Evolutionary conservation across 2,329 filamentous ascomycete species (phyloP).

Genomic region (Trichoderma sp.): DNA sequence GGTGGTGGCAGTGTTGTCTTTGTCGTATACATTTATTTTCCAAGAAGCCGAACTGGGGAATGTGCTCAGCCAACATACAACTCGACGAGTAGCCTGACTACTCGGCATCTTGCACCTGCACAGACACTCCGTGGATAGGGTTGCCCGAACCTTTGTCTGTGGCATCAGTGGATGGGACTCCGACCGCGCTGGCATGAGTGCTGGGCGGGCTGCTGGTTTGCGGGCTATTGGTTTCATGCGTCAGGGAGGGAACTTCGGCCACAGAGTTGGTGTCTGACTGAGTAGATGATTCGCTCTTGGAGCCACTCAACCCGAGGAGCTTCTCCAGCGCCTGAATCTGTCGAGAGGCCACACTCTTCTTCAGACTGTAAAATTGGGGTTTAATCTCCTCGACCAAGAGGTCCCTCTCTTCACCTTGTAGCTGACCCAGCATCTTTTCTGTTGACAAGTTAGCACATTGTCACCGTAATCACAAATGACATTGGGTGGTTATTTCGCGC

Average conservation of each 20-base stretch:
- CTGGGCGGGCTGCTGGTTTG: slow-evolving; percentile 65
- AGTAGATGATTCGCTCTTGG: slow-evolving; percentile 33
- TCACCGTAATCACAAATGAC: background rate
- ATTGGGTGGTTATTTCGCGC: background rate
- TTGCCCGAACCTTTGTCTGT: slow-evolving; percentile 26
- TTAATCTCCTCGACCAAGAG: slow-evolving; percentile 62
- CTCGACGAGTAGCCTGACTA: slow-evolving; percentile 24
- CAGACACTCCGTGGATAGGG: slow-evolving; percentile 20
- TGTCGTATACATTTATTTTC: slow-evolving; percentile 17
- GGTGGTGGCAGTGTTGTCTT: background rate
- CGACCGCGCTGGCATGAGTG: slow-evolving; percentile 56
- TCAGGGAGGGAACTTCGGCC: slow-evolving; percentile 64
- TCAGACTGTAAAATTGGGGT: slow-evolving; percentile 59
- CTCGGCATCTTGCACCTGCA: slow-evolving; percentile 34
- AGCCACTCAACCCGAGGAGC: slow-evolving; percentile 31
- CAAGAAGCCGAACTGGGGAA: background rate
- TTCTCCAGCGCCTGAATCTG: slow-evolving; percentile 48
- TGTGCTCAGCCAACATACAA: background rate
- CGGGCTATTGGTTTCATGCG: slow-evolving; percentile 67
- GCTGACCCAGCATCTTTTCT: slow-evolving; percentile 76
- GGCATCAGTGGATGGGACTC: slow-evolving; percentile 34
- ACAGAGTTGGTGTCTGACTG: slow-evolving; percentile 51
- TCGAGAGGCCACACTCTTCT: slow-evolving; percentile 63
- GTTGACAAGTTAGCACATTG: background rate
- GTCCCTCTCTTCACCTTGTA: slow-evolving; percentile 59